Base-by-base conservation (phyloP, 2,329 filamentous ascomycete genomes). In the Hortaea werneckii region DNA sequence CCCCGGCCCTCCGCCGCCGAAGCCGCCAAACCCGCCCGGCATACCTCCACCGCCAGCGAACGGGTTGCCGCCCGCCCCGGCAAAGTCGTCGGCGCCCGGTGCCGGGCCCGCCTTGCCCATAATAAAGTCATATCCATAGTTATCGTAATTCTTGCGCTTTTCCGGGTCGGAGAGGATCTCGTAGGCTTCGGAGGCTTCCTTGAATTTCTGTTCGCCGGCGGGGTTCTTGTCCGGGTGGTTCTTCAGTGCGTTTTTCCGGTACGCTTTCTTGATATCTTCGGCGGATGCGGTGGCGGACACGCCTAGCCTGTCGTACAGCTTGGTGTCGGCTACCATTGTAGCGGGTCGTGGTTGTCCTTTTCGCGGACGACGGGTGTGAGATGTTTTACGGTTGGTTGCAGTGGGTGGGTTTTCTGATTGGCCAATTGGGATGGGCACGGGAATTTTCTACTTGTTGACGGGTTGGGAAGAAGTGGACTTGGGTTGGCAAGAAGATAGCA, bases 191-290 rank as follows among this genome's bases (percentile, higher is more conserved):
- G 88, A 95, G 54, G 88, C 85, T 66, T 96, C 92, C 71, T 98
- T 98, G 76, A 98, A 98, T 69, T 90, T 95, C 65, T 96, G 92
- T 50, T 80, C 75, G 6, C 90, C 87, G 43, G 80, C 71, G 29
- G 88, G 81, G 76, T 96, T 98, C 76, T 96, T 98, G 74, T 98
- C 92, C 5, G 92, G 92, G 63, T 98, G 92, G 70, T 81, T 89
- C 54, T 65, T 65, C 37, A 96, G 70, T 45, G 90, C 90, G 46
- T 82, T 78, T 75, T 95, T 95, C 52, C 85, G 79, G 67, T 95
- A 95, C 48, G 82, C 92, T 66, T 96, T 98, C 67, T 95, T 96
- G 65, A 98, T 94, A 54, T 96, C 90, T 63, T 95, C 90, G 68
- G 94, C 87, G 26, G 80, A 77, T 26, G 89, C 87, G 50, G 81